Base-by-base conservation (phyloP, 1,284 basidiomycete species). In the Psilocybe mexicana region DNA sequence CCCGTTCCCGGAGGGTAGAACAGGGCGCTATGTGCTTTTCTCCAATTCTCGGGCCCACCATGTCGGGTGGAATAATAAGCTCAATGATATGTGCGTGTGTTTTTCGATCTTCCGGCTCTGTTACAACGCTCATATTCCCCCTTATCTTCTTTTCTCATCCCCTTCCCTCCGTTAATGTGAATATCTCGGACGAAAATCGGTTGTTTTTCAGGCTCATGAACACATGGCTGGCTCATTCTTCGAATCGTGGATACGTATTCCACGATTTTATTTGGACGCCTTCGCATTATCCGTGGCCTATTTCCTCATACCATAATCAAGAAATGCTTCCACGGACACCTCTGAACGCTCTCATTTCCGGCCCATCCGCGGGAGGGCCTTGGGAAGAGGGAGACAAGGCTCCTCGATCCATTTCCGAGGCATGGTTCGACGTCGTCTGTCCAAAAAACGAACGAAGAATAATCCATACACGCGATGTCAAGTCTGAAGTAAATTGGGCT, bases 331-430 rank as follows among this genome's bases (percentile, higher is more conserved):
- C 84, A 0, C 74, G 73, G 3, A 83, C 86, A 50, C 86, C 86
- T 3, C 67, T 88, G 3, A 83, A 81, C 36, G 84, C 84, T 0
- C 77, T 87, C 49, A 77, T 87, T 25, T 72, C 78, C 14, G 86
- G 85, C 7, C 85, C 86, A 0, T 76, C 83, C 12, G 79, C 81
- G 0, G 85, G 85, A 6, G 83, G 80, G 0, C 72, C 78, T 3
- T 73, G 73, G 66, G 72, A 69, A 28, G 71, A 70, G 44, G 61
- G 63, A 24, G 72, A 77, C 43, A 70, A 76, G 69, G 67, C 69
- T 64, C 60, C 79, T 12, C 76, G 77, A n/a, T 73, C 70, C 14
- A 68, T 76, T 40, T 73, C 65, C 46, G 69, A 66, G 61, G 60
- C 66, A 12, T 75, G 68, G 60, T 76, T 71, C 59, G 68, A 75